Evolutionary conservation across 441 rosid species (phyloP).

Genomic region (Hura crepitans): DNA sequence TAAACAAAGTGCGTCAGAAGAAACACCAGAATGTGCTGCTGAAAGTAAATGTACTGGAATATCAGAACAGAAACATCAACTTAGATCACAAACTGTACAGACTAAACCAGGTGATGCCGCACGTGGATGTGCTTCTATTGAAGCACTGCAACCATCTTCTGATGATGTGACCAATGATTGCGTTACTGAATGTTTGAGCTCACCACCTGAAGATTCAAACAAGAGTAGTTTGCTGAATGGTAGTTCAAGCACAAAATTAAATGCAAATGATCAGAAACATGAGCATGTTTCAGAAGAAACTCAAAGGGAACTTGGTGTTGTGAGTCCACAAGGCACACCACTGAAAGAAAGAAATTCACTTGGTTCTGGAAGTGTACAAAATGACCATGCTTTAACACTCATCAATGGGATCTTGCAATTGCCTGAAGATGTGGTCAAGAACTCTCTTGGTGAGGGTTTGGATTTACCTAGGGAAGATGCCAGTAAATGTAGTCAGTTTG

Average conservation of each 20-base stretch:
- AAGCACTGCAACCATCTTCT: slow-evolving; percentile 17
- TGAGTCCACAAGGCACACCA: slow-evolving; percentile 20
- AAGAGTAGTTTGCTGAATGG: slow-evolving; percentile 18
- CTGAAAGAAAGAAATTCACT: slow-evolving; percentile 15
- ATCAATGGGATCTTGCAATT: slow-evolving; percentile 15
- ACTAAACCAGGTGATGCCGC: slow-evolving; percentile 20
- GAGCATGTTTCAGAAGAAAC: slow-evolving; percentile 25
- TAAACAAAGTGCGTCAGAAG: slow-evolving; percentile 27
- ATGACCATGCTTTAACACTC: slow-evolving; percentile 11
- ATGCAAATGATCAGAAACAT: slow-evolving; percentile 17
- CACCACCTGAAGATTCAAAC: slow-evolving; percentile 12
- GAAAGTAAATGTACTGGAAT: slow-evolving; percentile 21
- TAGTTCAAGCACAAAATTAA: slow-evolving; percentile 18
- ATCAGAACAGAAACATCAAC: slow-evolving; percentile 15
- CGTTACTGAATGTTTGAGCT: slow-evolving; percentile 7
- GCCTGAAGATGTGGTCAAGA: slow-evolving; percentile 18
- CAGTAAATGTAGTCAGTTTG: slow-evolving; percentile 13
- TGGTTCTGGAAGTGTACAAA: slow-evolving; percentile 7
- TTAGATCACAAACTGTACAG: slow-evolving; percentile 19
- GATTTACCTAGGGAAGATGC: slow-evolving; percentile 15
- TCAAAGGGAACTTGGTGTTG: slow-evolving; percentile 21
- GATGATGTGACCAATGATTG: slow-evolving; percentile 17
- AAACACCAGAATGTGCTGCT: slow-evolving; percentile 25
- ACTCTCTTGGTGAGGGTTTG: slow-evolving; percentile 7
- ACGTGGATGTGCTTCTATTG: slow-evolving; percentile 4